Evolutionary conservation across 129 eudicot genomes (phyloP), one percentile per base, ranked within the genome.

Genomic region (Artemisia argyi): DNA sequence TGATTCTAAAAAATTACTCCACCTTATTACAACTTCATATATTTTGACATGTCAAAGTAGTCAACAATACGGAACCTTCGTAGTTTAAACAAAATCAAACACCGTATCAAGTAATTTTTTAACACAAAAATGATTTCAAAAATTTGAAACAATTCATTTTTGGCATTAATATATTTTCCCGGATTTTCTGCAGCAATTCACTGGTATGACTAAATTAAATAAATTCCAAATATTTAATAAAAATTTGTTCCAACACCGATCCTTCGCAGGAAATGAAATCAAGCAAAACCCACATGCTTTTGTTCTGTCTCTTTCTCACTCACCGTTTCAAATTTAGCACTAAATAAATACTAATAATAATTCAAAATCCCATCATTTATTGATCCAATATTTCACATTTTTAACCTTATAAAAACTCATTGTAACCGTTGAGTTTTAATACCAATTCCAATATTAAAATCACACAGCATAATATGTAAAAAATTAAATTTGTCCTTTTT

Each of bases 281-380:
- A 72, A 76, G 77, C 83, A 81, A 81, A 70, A 64, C 77, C 73
- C 92, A 87, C 92, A 87, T 87, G 89, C 70, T 76, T 67, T 76
- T 73, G 85, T 85, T 13, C 87, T 71, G 58, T 78, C 77, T 82
- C 78, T 58, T 30, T 55, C 63, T 76, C 59, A 54, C 76, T 18
- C 74, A 26, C 62, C 58, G 30, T 54, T 75, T 42, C 67, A 46
- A 72, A 56, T 61, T 75, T 69, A 68, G n/a, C 52, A 26, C 28
- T 17, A 57, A 67, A 65, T 26, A 64, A 73, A 55, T 7, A n/a
- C n/a, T n/a, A 62, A 19, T 68, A 66, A 56, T 67, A 26, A 67
- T 66, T 66, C 58, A 61, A 70, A 70, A 57, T 69, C 42, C 78
- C 58, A 63, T 60, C 87, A 88, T 84, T 88, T 69, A 88, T 84